These are phyloP conservation scores for Chaetomium tenue DNA, from an alignment of 495 filamentous ascomycete species.

Conservation along the genomic window DNA sequence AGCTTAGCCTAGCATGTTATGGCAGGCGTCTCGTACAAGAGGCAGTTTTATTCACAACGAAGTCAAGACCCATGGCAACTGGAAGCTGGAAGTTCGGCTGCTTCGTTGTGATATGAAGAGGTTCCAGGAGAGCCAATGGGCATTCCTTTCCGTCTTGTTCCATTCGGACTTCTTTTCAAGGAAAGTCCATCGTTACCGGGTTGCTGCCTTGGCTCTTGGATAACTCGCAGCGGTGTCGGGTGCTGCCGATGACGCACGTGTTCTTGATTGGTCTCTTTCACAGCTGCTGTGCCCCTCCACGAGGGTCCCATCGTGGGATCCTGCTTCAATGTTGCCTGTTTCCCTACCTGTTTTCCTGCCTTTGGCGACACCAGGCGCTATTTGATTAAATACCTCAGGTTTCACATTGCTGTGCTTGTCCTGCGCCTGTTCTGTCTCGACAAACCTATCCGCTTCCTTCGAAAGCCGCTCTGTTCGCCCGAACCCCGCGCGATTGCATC, in stretches of 20 bases:
- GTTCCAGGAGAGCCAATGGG: no score
- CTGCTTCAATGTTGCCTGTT: background rate
- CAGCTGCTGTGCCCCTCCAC: conserved; percentile 4
- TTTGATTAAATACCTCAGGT: background rate
- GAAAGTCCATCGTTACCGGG: no score
- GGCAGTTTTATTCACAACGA: no score
- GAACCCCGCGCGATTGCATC: no score
- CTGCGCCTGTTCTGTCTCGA: background rate
- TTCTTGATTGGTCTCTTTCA: background rate
- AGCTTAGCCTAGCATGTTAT: background rate
- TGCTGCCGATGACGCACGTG: conserved; percentile 1
- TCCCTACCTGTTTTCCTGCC: background rate
- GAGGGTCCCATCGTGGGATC: background rate
- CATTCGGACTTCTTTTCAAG: no score
- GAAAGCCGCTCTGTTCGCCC: no score
- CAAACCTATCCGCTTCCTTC: background rate
- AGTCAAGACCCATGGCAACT: no score
- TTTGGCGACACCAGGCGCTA: background rate
- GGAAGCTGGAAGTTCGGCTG: no score
- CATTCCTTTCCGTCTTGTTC: no score
- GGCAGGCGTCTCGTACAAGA: no score
- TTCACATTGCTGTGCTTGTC: background rate
- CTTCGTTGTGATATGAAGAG: no score
- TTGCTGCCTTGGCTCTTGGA: background rate
- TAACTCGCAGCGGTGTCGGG: background rate